Evolutionary conservation across 306 rosid species (phyloP), one percentile per base, ranked within the genome.

Genomic region (Cyamopsis tetragonoloba): DNA sequence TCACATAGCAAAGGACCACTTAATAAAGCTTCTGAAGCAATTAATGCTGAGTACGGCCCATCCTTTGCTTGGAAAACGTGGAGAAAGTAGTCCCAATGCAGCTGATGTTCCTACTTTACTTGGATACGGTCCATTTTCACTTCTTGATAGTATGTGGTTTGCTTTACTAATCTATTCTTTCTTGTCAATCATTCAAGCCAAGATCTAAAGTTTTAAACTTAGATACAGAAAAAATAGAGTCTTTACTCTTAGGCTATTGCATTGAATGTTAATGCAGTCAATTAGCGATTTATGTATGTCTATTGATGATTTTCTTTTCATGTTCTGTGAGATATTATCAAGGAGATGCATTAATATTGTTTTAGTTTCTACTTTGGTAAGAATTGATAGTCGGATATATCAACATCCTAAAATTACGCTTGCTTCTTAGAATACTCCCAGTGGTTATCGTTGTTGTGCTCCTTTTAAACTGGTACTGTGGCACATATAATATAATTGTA

Each of bases 91-190:
- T 69, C 96, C 90, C 26, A 88, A 81, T 79, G 97, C 96, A 77
- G 87, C 91, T 34, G 92, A 91, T 71, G 96, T 88, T 77, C 97
- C 96, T 68, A 91, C 97, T 12, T 73, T 91, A 67, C 88, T 91
- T 81, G 97, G 97, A 88, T 63, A 85, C 7, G 96, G 86, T 35
- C 83, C 96, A 53, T 91, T 88, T 80, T 91, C 97, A 1, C 92
- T 91, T 88, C 80, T 91, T 56, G 78, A 86, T 49, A 32, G 97
- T 91, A 91, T 8, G 96, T 84, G 78, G 74, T 69, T 62, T 72
- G 56, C 50, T 67, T 65, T 50, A 50, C 44, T 72, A 62, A 57
- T 80, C 43, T 75, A 49, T 69, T 64, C 72, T 64, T 49, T 62
- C 57, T 30, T 4, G 9, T 64, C n/a, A 41, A 62, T 72, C 42